Percentiles rank a stretch among this genome's conserved stretches.
phyloP scores from a whole-genome alignment of 176 grass and related monocot species.

The Neostapfia colusana region DNA sequence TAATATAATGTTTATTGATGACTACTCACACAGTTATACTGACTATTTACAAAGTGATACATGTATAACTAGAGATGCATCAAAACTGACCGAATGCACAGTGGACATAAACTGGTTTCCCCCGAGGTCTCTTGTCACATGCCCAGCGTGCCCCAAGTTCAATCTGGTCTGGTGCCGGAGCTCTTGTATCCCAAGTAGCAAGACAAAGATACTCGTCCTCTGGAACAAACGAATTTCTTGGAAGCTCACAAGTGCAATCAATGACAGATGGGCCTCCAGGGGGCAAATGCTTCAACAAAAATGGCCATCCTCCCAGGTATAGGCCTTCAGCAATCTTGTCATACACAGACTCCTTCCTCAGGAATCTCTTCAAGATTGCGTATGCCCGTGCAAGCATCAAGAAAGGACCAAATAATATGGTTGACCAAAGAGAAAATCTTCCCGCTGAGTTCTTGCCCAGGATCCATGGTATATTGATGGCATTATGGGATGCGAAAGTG shows the following conservation, averaged over 20 bases:
- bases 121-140: constrained; percentile 58
- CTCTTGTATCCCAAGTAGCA: constrained; percentile 77
- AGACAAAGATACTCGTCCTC: constrained; percentile 74
- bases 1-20: neutral
- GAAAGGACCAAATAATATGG: constrained; percentile 70
- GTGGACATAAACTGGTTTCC: constrained; percentile 78
- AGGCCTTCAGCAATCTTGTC: constrained; percentile 62
- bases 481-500: constrained; percentile 66
- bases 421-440: constrained; percentile 72
- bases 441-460: constrained; percentile 73
- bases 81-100: constrained; percentile 78
- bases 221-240: constrained; percentile 53
- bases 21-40: neutral
- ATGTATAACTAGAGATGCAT: constrained; percentile 1
- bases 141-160: constrained; percentile 73
- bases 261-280: constrained; percentile 66
- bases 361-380: constrained; percentile 68
- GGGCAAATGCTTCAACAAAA: constrained; percentile 64
- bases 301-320: constrained; percentile 69
- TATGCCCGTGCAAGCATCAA: constrained; percentile 57
- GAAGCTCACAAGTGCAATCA: constrained; percentile 88
- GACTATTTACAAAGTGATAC: neutral
- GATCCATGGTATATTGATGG: constrained; percentile 74
- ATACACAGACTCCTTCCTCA: constrained; percentile 67
- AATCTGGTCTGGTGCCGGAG: constrained; percentile 58